These are phyloP conservation scores for Sequoia sempervirens DNA, from an alignment of 75 land plant genomes.

Conservation along the genomic window DNA sequence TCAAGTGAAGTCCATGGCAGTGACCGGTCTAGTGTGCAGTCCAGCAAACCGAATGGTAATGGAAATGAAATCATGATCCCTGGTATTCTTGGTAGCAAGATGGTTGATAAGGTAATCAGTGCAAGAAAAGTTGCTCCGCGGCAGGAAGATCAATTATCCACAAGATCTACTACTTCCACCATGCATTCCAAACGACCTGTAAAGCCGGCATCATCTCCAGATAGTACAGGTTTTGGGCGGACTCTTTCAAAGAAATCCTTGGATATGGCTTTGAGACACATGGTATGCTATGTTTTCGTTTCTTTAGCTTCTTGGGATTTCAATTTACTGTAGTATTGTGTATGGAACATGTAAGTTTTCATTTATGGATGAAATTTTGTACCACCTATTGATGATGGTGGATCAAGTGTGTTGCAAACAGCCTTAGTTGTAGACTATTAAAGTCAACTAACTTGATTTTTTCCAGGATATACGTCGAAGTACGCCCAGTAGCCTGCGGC, in stretches of 20 bases:
- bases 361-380: background rate
- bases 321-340: background rate
- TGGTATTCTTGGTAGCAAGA: constrained; percentile 50
- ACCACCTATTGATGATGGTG: background rate
- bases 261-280: constrained; percentile 83
- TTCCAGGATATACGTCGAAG: constrained; percentile 24
- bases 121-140: constrained; percentile 48
- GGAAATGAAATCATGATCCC: constrained; percentile 34
- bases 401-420: background rate
- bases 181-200: constrained; percentile 10
- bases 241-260: constrained; percentile 66
- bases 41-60: constrained; percentile 14
- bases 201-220: constrained; percentile 37
- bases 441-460: background rate
- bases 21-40: constrained; percentile 18
- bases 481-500: constrained; percentile 35
- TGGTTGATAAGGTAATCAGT: constrained; percentile 68
- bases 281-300: constrained; percentile 41
- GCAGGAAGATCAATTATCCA: constrained; percentile 33
- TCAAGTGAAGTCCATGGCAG: constrained; percentile 20
- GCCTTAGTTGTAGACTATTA: background rate
- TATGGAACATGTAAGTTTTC: background rate
- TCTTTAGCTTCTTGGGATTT: background rate
- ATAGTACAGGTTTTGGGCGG: constrained; percentile 72
- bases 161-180: constrained; percentile 10